Conservation (phyloP, 768 basidiomycete genomes). For the Kondoa malvinella region DNA sequence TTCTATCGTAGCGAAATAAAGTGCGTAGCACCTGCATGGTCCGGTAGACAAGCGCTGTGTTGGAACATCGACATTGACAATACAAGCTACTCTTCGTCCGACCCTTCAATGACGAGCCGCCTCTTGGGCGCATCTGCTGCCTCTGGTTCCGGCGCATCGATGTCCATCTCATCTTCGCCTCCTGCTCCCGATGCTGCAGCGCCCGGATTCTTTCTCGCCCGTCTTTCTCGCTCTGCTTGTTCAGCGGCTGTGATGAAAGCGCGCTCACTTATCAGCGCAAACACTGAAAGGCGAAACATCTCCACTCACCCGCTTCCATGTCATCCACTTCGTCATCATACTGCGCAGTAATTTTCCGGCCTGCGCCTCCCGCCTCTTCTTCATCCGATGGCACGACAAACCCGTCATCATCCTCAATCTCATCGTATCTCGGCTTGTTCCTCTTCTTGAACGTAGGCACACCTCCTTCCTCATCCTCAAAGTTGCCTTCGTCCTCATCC, state of each 20-base stretch:
- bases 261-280: background rate
- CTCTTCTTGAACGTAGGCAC: background rate
- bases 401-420: conserved; percentile 4
- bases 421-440: background rate
- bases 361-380: background rate
- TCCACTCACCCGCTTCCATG: conserved; percentile 9
- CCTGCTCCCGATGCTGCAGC: background rate
- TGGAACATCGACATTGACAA: background rate
- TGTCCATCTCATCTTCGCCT: conserved; percentile 2
- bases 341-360: background rate
- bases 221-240: conserved; percentile 5
- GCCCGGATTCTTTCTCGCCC: conserved; percentile 1
- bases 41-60: no score
- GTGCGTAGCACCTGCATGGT: no score
- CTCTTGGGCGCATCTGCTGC: conserved; percentile 8
- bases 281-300: background rate
- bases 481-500: conserved; percentile 7
- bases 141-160: conserved; percentile 10
- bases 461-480: conserved; percentile 8
- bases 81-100: conserved; percentile 15
- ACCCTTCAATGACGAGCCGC: conserved; percentile 15
- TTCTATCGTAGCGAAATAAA: no score
- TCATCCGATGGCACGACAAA: background rate
- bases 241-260: conserved; percentile 9
- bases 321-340: conserved; percentile 14